These are phyloP conservation scores for Termitomyces sp. DNA, from an alignment of 768 basidiomycete genomes.

Conservation along the genomic window DNA sequence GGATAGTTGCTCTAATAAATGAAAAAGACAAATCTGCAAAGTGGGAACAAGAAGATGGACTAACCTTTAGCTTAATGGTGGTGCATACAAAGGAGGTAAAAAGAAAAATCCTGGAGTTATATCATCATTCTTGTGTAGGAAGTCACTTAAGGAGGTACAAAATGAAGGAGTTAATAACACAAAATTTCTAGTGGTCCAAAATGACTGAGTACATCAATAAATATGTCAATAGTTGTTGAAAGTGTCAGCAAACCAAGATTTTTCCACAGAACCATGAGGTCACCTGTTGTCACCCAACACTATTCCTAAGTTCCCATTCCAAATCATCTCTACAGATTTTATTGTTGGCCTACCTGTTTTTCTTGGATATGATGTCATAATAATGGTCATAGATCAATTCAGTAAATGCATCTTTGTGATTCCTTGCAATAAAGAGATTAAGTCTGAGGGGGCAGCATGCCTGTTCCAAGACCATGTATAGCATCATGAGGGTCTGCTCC, in stretches of 20 bases:
- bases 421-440: conserved; percentile 2
- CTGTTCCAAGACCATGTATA: conserved; percentile 2
- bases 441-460: neutral
- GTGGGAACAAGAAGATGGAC: conserved; percentile 2
- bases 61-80: neutral
- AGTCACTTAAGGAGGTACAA: conserved; percentile 28
- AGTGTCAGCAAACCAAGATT: too few species aligned
- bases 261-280: too few species aligned
- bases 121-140: conserved; percentile 15
- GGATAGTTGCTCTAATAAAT: neutral
- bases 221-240: conserved; percentile 3
- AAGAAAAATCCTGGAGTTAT: conserved; percentile 7
- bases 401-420: neutral
- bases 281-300: neutral
- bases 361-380: conserved; percentile 30
- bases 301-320: conserved; percentile 20
- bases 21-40: neutral
- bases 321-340: conserved; percentile 33
- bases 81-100: neutral
- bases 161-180: too few species aligned
- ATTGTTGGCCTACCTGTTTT: conserved; percentile 29
- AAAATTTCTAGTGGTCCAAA: too few species aligned
- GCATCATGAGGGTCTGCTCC: neutral
- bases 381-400: conserved; percentile 24
- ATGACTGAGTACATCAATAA: conserved; percentile 7